phyloP scores from a whole-genome alignment of 2,329 filamentous ascomycete species.

The Didymella sp. region DNA sequence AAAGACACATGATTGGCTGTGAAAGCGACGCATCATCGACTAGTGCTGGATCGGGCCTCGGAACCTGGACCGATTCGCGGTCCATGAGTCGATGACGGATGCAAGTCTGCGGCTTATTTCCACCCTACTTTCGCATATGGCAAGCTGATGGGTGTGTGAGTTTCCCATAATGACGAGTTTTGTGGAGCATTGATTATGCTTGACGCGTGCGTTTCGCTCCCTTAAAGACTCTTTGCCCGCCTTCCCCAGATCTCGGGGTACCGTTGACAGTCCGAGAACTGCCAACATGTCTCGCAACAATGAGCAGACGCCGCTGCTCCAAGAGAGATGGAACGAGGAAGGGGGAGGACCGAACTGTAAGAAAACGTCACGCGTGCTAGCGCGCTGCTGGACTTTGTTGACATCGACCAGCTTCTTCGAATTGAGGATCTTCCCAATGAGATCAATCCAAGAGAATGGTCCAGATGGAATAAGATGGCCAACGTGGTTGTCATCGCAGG shows the following conservation, averaged over 20 bases:
- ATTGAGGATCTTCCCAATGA: slow-evolving; percentile 45
- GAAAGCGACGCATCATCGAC: neutral
- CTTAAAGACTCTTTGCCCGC: neutral
- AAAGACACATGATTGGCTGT: neutral
- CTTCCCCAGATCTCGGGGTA: neutral
- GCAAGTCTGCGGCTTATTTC: slow-evolving; percentile 8
- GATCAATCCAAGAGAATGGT: slow-evolving; percentile 58
- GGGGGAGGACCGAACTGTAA: slow-evolving; percentile 47
- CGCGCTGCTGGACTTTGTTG: neutral
- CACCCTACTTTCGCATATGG: slow-evolving; percentile 4
- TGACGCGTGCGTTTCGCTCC: slow-evolving; percentile 8
- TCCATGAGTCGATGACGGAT: slow-evolving; percentile 16
- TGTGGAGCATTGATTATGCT: slow-evolving; percentile 9
- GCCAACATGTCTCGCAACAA: slow-evolving; percentile 33
- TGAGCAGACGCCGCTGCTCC: slow-evolving; percentile 52
- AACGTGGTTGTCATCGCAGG: slow-evolving; percentile 60
- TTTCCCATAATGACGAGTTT: slow-evolving; percentile 15
- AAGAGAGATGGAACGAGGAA: slow-evolving; percentile 37
- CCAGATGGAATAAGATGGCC: slow-evolving; percentile 53
- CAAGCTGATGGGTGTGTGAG: slow-evolving; percentile 1
- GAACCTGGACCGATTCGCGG: slow-evolving; percentile 8
- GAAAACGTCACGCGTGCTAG: slow-evolving; percentile 25
- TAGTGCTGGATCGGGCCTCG: neutral
- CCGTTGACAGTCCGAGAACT: neutral
- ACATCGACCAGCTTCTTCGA: slow-evolving; percentile 24